Base-by-base conservation (phyloP, 345 rosid genomes). In the Clausena lansium region DNA sequence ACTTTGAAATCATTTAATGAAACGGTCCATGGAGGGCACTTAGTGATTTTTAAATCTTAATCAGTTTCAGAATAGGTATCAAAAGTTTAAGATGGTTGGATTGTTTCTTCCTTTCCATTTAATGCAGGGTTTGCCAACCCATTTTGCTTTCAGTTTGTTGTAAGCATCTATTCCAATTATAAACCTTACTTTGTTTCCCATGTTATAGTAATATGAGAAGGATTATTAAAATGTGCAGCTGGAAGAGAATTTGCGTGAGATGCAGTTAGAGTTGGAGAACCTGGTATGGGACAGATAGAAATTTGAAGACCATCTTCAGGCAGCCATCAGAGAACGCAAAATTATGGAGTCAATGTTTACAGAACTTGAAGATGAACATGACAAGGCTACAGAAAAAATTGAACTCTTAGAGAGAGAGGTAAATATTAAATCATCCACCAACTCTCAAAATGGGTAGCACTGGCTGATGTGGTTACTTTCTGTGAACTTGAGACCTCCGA, bases 351-450 rank as follows among this genome's bases (percentile, higher is more conserved):
- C 80, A 4, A 76, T 89, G 78, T 74, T 93, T 65, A 81, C 70
- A 67, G 94, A 93, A 79, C 89, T 91, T 69, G 98, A 92, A 79
- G 93, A 87, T 41, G 93, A 91, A 80, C 81, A 86, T 76, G 94
- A 85, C 76, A 81, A 74, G 72, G 85, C 90, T 76, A 78, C 86
- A 75, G 80, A 92, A 55, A 88, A 82, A 77, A 81, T 91, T 71
- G 86, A 93, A 70, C 78, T 84, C 74, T 80, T 93, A 54, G 86
- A 92, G 82, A 73, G 72, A 2, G 89, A 93, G 95, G 98, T 95
- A 91, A 67, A 2, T 25, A 60, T 69, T 71, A 36, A 24, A 66
- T 77, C 25, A 24, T 27, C 59, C 19, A 77, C 57, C 30, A 10
- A 1, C 45, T 45, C 59, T 47, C 19, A 15, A 30, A 17, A 45